A percentile compares a stretch with the other conserved stretches of the same genome.
Evolutionary conservation across 495 filamentous ascomycete species (phyloP).

Genomic region (Pyrenula massariospora): DNA sequence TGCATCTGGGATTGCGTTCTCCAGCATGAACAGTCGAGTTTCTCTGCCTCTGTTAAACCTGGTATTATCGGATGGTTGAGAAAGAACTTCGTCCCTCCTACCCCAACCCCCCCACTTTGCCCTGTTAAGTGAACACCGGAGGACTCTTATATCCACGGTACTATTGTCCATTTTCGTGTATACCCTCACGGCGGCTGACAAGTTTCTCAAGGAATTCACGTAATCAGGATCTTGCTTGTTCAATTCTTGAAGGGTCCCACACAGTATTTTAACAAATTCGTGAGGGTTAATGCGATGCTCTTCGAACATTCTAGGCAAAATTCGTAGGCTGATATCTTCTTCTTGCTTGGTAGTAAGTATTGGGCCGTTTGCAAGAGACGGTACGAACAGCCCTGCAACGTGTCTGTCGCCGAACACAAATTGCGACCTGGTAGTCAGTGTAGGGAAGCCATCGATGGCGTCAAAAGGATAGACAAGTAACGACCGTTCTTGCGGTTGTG

Average conservation of each 20-base stretch:
- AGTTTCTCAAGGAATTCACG: constrained; percentile 1
- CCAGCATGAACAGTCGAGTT: too few relatives aligned
- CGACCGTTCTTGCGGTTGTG: too few relatives aligned
- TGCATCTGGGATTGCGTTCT: background rate
- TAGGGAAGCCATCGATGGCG: too few relatives aligned
- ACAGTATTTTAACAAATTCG: background rate
- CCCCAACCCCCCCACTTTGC: constrained; percentile 3
- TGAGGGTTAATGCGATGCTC: background rate
- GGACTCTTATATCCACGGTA: constrained; percentile 6
- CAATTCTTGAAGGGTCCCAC: background rate
- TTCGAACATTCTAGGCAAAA: background rate
- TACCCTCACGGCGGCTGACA: constrained; percentile 3
- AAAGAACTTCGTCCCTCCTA: too few relatives aligned
- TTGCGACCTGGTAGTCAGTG: too few relatives aligned
- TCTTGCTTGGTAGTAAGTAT: background rate
- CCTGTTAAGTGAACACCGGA: constrained; percentile 1
- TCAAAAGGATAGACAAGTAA: too few relatives aligned
- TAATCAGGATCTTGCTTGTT: background rate
- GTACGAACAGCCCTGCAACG: background rate
- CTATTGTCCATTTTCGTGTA: constrained; percentile 2
- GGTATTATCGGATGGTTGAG: too few relatives aligned
- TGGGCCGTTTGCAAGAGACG: background rate
- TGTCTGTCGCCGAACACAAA: background rate
- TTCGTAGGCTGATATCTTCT: background rate
- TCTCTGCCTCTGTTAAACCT: too few relatives aligned